A percentile compares a stretch with the other conserved stretches of the same genome.
Conservation (phyloP, 805 yeast species). For the Cyberlindnera mycetangii region DNA sequence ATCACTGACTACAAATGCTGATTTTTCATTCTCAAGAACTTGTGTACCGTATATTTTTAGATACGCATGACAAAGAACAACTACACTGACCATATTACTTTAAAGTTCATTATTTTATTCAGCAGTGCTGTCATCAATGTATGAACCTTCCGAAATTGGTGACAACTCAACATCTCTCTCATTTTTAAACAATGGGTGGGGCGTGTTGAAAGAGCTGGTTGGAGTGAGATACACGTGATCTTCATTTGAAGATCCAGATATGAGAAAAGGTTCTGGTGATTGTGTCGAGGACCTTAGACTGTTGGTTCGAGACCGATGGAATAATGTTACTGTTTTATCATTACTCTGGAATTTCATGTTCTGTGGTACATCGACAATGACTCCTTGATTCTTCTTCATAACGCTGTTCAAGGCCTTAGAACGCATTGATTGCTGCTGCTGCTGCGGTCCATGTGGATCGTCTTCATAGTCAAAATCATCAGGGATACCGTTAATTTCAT, state of each 20-base stretch:
- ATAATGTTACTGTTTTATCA: conserved; percentile 39
- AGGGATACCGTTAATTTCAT: conserved; percentile 50
- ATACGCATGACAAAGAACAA: too few relatives aligned
- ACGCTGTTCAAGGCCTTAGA: conserved; percentile 20
- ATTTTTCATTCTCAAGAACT: too few relatives aligned
- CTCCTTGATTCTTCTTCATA: conserved; percentile 14
- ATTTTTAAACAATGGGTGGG: conserved; percentile 21
- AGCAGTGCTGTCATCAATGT: conserved; percentile 15
- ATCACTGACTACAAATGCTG: too few relatives aligned
- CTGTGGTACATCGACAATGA: conserved; percentile 28
- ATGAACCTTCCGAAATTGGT: conserved; percentile 29
- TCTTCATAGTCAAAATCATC: conserved; percentile 34
- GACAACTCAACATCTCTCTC: conserved; percentile 24
- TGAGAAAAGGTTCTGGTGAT: too few relatives aligned
- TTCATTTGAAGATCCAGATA: background rate
- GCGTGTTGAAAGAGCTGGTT: conserved; percentile 22
- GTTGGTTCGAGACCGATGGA: conserved; percentile 22
- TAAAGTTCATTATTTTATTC: background rate
- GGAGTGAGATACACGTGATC: conserved; percentile 21
- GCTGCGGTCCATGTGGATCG: background rate
- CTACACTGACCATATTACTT: too few relatives aligned
- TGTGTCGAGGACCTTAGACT: conserved; percentile 1
- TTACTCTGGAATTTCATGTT: conserved; percentile 35
- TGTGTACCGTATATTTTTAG: too few relatives aligned
- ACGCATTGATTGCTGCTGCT: conserved; percentile 3